Base-by-base conservation (phyloP, 306 rosid genomes). In the Begonia masoniana region DNA sequence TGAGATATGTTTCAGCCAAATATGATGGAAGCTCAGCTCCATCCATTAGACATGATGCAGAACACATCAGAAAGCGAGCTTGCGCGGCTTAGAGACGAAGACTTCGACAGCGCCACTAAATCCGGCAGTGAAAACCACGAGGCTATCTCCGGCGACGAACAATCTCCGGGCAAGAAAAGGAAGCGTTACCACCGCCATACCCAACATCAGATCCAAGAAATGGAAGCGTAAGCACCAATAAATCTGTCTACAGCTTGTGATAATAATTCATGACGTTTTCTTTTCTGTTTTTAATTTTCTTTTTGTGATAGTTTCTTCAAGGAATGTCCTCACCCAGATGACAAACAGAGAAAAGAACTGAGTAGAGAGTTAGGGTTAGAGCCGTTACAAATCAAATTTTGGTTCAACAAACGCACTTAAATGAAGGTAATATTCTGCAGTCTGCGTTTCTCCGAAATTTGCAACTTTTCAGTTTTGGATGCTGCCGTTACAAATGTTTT, bases 241-340 rank as follows among this genome's bases (percentile, higher is more conserved):
- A 42, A 24, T 10, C 16, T 31, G 39, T 31, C 39, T 2, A 21
- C 24, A 21, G 24, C 4, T 21, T 21, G 24, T 54, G 8, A 14
- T 16, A 31, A 9, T 23, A 3, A 36, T n/a, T 16, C 14, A 21
- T 13, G 15, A 0, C 39, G 11, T 23, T n/a, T 46, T 9, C 11
- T 13, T 11, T 13, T 5, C 15, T 42, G 17, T 17, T 49, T 65
- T 43, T 26, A 12, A 7, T 0, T n/a, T n/a, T n/a, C n/a, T n/a
- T n/a, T n/a, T n/a, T 51, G 0, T 43, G 47, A 2, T 59, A 92
- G 99, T 13, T 92, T 87, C 55, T 92, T 92, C 70, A 92, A 92
- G 82, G 99, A 92, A 76, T 92, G 96, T 60, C 99, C 99, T 0
- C 99, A 92, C 69, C 99, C 99, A 11, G 99, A 92, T 68, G 99